phyloP scores from a whole-genome alignment of 129 eudicot species.

The Apium graveolens region DNA sequence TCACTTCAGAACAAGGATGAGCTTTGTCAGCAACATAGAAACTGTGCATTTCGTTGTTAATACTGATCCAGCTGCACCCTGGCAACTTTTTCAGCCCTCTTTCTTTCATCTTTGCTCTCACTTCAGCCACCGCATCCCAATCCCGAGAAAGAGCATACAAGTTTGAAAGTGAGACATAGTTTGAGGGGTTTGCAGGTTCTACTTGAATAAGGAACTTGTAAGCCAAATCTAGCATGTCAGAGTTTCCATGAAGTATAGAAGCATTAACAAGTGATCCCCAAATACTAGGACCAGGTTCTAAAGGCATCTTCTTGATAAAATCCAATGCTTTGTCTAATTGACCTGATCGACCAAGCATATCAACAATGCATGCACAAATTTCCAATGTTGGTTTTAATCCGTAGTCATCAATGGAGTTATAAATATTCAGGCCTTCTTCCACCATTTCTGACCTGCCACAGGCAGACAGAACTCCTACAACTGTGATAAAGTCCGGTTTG shows the following conservation, averaged over 20 bases:
- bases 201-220: conserved; percentile 44
- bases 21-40: conserved; percentile 48
- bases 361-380: conserved; percentile 66
- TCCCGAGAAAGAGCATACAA: conserved; percentile 41
- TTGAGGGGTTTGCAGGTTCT: conserved; percentile 60
- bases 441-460: conserved; percentile 55
- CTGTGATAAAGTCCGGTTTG: conserved; percentile 40
- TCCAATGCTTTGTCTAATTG: conserved; percentile 42
- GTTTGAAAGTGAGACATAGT: conserved; percentile 60
- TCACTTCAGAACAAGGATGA: conserved; percentile 34
- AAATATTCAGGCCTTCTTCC: conserved; percentile 37
- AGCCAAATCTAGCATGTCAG: conserved; percentile 41
- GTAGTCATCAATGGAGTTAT: conserved; percentile 15
- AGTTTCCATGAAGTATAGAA: conserved; percentile 26
- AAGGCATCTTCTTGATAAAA: conserved; percentile 43
- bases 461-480: conserved; percentile 68
- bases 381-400: conserved; percentile 46
- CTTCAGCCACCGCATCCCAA: conserved; percentile 48
- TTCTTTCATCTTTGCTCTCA: conserved; percentile 48
- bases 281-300: conserved; percentile 54
- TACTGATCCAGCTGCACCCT: conserved; percentile 71
- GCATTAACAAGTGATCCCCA: conserved; percentile 71
- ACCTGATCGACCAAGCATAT: conserved; percentile 48
- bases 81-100: conserved; percentile 51
- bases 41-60: conserved; percentile 37